Conservation (phyloP, 1,284 basidiomycete genomes). For the Entoloma clypeatum region DNA sequence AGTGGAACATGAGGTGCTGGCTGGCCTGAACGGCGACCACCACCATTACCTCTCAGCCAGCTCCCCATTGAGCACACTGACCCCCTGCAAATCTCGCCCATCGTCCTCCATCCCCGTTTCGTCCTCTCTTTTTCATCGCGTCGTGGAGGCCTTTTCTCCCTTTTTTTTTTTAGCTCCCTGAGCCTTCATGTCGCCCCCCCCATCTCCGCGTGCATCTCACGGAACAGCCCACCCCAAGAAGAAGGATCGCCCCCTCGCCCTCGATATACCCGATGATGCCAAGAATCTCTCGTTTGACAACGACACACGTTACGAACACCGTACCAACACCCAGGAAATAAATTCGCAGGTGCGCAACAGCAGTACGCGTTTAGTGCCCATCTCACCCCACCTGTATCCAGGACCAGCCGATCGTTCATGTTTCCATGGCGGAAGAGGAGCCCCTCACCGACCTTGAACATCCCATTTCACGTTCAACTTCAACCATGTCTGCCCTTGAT, state of each 20-base stretch:
- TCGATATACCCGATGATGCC: constrained; percentile 34
- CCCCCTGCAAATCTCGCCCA: constrained; percentile 7
- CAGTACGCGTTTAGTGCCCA: constrained; percentile 19
- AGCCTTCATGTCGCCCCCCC: constrained; percentile 34
- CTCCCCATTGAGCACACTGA: constrained; percentile 14
- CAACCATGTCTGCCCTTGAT: constrained; percentile 70
- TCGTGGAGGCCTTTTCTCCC: constrained; percentile 18
- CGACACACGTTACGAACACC: constrained; percentile 30
- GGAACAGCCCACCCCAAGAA: constrained; percentile 24
- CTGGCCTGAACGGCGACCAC: constrained; percentile 10
- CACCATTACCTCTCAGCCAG: constrained; percentile 17
- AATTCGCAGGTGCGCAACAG: constrained; percentile 19
- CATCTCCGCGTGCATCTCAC: constrained; percentile 29
- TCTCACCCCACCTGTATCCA: constrained; percentile 8
- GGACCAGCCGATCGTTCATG: constrained; percentile 39
- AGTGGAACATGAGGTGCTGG: constrained; percentile 22
- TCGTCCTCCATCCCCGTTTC: constrained; percentile 13
- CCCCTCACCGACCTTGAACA: constrained; percentile 27
- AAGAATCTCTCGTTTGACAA: constrained; percentile 29
- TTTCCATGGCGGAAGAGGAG: constrained; percentile 33
- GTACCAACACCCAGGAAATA: constrained; percentile 13
- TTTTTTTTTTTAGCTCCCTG: constrained; percentile 13
- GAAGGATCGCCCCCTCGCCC: constrained; percentile 37
- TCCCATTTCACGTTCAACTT: constrained; percentile 54
- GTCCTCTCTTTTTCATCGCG: constrained; percentile 21